Percentiles rank a stretch among this genome's conserved stretches.
These are phyloP conservation scores for Nicotiana sylvestris DNA, from an alignment of 257 asterid genomes.

Conservation along the genomic window DNA sequence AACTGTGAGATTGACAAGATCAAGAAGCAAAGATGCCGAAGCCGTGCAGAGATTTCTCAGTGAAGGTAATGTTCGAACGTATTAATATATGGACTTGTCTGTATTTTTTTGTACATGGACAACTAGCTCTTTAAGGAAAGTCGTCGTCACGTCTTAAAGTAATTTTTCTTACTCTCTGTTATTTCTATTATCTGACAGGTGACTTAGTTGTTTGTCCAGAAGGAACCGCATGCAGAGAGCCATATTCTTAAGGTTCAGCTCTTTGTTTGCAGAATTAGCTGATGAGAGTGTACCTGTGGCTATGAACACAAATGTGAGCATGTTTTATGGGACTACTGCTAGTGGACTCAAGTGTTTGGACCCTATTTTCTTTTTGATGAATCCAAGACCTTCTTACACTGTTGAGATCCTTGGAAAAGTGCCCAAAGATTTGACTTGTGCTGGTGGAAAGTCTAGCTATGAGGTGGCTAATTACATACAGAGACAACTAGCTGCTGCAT, in stretches of 20 bases:
- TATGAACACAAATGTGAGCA: constrained; percentile 48
- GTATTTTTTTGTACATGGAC: too few species aligned
- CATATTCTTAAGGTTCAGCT: constrained; percentile 79
- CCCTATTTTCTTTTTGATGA: constrained; percentile 80
- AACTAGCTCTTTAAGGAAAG: too few species aligned
- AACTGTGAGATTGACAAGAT: constrained; percentile 63
- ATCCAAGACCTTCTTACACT: constrained; percentile 56
- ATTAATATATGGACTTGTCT: too few species aligned
- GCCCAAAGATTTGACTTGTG: constrained; percentile 59
- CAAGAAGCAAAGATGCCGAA: constrained; percentile 48
- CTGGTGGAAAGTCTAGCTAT: constrained; percentile 63
- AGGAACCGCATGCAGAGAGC: constrained; percentile 95
- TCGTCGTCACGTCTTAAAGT: too few species aligned
- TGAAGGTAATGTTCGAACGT: neutral
- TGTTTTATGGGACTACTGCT: constrained; percentile 96
- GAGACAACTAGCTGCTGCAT: constrained; percentile 50
- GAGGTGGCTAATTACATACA: constrained; percentile 87
- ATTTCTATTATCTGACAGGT: constrained; percentile 23
- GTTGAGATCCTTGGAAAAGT: constrained; percentile 50
- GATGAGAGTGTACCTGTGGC: constrained; percentile 92
- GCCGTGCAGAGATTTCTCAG: constrained; percentile 49
- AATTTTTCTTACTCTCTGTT: neutral
- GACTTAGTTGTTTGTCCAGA: constrained; percentile 91
- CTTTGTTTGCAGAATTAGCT: constrained; percentile 75
- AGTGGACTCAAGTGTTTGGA: constrained; percentile 87